Conservation (phyloP, 305 asterid genomes). For the Solanum hybrid region DNA sequence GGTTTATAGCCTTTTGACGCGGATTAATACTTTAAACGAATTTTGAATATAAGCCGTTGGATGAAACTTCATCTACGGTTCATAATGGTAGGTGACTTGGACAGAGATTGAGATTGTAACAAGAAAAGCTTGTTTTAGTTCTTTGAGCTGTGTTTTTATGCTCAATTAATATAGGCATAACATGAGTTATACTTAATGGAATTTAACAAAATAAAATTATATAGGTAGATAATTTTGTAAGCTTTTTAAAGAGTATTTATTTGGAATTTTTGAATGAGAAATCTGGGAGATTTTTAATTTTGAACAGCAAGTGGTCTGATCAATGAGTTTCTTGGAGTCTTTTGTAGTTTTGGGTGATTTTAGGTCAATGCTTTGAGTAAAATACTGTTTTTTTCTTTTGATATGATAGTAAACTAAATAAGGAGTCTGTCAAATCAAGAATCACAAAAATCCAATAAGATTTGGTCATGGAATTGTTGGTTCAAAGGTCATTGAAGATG, state of each 20-base stretch:
- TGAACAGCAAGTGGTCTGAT: constrained; percentile 46
- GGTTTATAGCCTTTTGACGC: constrained; percentile 39
- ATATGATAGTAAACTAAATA: constrained; percentile 13
- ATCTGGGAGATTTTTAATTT: constrained; percentile 28
- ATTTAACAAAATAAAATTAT: constrained; percentile 14
- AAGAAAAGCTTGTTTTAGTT: constrained; percentile 16
- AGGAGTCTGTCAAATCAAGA: constrained; percentile 29
- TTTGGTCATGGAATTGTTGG: constrained; percentile 20
- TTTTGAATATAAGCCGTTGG: constrained; percentile 59
- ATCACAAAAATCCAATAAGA: constrained; percentile 21
- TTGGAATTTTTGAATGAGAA: background rate
- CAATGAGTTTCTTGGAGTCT: constrained; percentile 20
- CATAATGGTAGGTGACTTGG: constrained; percentile 9
- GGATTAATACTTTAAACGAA: constrained; percentile 31
- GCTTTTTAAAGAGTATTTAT: constrained; percentile 30
- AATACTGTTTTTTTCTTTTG: constrained; percentile 8
- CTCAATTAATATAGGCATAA: constrained; percentile 38
- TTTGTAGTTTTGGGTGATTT: constrained; percentile 23
- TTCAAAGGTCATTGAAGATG: constrained; percentile 43
- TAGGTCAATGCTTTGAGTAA: constrained; percentile 20
- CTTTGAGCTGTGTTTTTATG: constrained; percentile 60
- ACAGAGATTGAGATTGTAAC: constrained; percentile 27
- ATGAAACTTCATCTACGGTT: constrained; percentile 49
- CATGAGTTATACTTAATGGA: constrained; percentile 13
- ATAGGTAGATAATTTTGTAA: constrained; percentile 39